Conservation (phyloP, 2,329 filamentous ascomycete genomes). For the Arthrobotrys sinensis region DNA sequence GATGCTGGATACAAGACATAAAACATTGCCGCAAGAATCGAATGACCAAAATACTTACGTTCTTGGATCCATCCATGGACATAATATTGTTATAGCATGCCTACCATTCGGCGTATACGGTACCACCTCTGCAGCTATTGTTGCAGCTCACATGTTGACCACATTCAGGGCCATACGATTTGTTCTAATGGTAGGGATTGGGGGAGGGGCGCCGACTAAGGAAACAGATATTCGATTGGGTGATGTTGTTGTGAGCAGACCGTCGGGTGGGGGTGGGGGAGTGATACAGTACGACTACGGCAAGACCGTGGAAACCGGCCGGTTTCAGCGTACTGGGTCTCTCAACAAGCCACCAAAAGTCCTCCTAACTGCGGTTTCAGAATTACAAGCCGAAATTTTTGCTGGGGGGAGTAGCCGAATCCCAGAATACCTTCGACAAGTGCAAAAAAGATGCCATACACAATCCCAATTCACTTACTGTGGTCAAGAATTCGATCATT, state of each 20-base stretch:
- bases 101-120: conserved; percentile 63
- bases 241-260: conserved; percentile 41
- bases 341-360: conserved; percentile 30
- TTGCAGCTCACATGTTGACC: conserved; percentile 65
- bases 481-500: background rate
- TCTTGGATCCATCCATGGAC: conserved; percentile 63
- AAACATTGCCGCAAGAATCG: conserved; percentile 21
- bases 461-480: background rate
- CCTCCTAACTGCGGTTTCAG: conserved; percentile 27
- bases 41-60: conserved; percentile 63
- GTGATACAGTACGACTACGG: conserved; percentile 50
- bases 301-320: conserved; percentile 3
- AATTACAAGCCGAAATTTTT: background rate
- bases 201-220: conserved; percentile 54
- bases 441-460: background rate
- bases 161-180: conserved; percentile 67
- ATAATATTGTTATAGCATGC: conserved; percentile 66
- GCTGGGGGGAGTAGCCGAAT: background rate
- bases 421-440: background rate
- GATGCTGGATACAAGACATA: conserved; percentile 62
- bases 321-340: conserved; percentile 4
- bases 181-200: conserved; percentile 70
- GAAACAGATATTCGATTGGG: conserved; percentile 39
- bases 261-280: background rate
- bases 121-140: conserved; percentile 65